phyloP scores from a whole-genome alignment of 805 yeast genomes.

The Candida boleticola region DNA sequence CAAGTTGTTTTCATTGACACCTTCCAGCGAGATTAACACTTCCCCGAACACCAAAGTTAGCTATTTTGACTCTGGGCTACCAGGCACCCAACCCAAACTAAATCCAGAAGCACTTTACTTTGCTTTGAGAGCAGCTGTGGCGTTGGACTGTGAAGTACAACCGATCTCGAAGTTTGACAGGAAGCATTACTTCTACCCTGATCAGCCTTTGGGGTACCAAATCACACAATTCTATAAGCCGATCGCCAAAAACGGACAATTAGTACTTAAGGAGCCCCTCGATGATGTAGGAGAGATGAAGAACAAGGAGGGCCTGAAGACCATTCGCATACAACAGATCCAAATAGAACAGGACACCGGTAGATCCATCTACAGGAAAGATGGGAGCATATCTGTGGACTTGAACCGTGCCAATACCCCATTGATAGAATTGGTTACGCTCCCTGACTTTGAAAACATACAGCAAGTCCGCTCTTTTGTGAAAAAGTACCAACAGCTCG shows the following conservation, averaged over 20 bases:
- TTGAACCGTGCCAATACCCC: conserved; percentile 84
- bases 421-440: conserved; percentile 85
- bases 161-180: conserved; percentile 73
- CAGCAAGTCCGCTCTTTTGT: conserved; percentile 75
- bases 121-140: conserved; percentile 72
- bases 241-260: conserved; percentile 63
- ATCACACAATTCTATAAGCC: conserved; percentile 88
- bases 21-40: conserved; percentile 38
- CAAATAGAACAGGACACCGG: conserved; percentile 97
- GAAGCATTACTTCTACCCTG: conserved; percentile 94
- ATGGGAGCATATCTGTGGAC: conserved; percentile 55
- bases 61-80: conserved; percentile 80
- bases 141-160: conserved; percentile 61
- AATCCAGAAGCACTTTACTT: conserved; percentile 70
- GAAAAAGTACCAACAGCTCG: conserved; percentile 71
- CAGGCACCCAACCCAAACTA: conserved; percentile 87
- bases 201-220: conserved; percentile 95
- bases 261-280: conserved; percentile 45
- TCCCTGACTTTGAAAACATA: conserved; percentile 74
- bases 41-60: conserved; percentile 71
- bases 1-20: conserved; percentile 74
- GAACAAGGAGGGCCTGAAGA: conserved; percentile 33
- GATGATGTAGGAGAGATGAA: conserved; percentile 45
- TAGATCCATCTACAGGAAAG: conserved; percentile 56
- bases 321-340: conserved; percentile 68